Base-by-base conservation (phyloP, 2,329 filamentous ascomycete species). In the Xylariaceae sp. region DNA sequence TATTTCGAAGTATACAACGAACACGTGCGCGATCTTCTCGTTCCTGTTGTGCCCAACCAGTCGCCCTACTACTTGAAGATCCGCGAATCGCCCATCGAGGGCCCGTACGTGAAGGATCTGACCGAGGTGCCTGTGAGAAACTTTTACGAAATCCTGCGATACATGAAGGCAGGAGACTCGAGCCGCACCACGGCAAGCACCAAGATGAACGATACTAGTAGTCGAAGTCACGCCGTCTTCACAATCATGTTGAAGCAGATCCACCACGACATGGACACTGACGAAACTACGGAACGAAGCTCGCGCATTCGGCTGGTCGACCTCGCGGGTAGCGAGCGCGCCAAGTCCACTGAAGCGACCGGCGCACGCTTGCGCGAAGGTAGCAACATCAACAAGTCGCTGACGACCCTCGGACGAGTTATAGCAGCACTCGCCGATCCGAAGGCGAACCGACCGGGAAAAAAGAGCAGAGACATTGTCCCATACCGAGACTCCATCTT, bases 1-100 rank as follows among this genome's bases (percentile, higher is more conserved):
- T 99, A 99, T 75, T 97, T 99, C 67, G 94, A 99, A 71, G 94
- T 99, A 58, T 99, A 99, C 80, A 99, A 99, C 73, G 94, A 99
- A 74, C 94, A 97, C 72, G 94, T 99, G 48, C 89, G 94, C 55
- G 94, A 99, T 69, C 77, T 99, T 37, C 82, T 99, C 45, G 87
- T 91, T 0, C 89, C 91, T 8, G 80, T 87, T 31, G 68, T 75
- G 7, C 76, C 80, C 3, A 87, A 85, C 53, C 87, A 88, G 59
- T 79, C 88, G 4, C 89, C 91, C 1, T 87, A 95, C 69, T 96
- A 97, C 70, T 87, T 99, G 65, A 96, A 96, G 73, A 96, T 99
- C 67, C 87, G 94, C 66, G 94, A 99, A 75, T 95, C 90, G 19
- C 92, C 91, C 19, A 91, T 86, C 31, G 92, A 97, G 63, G 94